These are phyloP conservation scores for Penicillium occitanis DNA, from an alignment of 2,329 filamentous ascomycete genomes.

Conservation along the genomic window DNA sequence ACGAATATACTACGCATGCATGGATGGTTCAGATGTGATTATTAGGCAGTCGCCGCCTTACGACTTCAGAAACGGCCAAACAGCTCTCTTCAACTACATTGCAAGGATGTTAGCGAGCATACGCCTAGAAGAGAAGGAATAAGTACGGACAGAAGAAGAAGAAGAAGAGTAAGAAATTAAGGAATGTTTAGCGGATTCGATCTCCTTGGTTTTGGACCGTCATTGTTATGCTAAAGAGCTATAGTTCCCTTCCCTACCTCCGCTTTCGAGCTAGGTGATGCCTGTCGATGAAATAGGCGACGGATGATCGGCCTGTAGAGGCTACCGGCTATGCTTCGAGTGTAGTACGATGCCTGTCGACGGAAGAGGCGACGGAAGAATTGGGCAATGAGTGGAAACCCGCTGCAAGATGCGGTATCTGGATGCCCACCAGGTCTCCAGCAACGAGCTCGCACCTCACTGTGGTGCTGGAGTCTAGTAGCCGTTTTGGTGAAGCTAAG, in stretches of 20 bases:
- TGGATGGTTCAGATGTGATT: conserved; percentile 13
- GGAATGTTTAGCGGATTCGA: background rate
- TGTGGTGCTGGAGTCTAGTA: conserved; percentile 21
- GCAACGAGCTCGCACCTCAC: conserved; percentile 19
- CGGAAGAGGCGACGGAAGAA: background rate
- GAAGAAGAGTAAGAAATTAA: background rate
- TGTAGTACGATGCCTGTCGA: background rate
- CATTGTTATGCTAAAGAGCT: no score
- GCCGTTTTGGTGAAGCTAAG: conserved; percentile 16
- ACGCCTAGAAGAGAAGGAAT: background rate
- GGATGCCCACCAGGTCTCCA: conserved; percentile 4
- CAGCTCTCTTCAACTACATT: background rate
- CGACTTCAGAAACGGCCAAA: conserved; percentile 1
- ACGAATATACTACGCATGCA: conserved; percentile 11
- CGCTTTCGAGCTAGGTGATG: background rate
- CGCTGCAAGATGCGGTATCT: conserved; percentile 8
- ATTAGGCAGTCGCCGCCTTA: conserved; percentile 2
- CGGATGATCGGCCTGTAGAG: background rate
- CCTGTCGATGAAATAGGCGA: background rate
- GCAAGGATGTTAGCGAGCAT: background rate
- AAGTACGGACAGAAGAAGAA: background rate
- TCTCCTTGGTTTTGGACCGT: no score
- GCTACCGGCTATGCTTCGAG: background rate
- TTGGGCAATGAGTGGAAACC: background rate
- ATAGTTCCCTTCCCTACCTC: no score